These are phyloP conservation scores for Termitomyces sp. DNA, from an alignment of 1,284 basidiomycete species.

Conservation along the genomic window DNA sequence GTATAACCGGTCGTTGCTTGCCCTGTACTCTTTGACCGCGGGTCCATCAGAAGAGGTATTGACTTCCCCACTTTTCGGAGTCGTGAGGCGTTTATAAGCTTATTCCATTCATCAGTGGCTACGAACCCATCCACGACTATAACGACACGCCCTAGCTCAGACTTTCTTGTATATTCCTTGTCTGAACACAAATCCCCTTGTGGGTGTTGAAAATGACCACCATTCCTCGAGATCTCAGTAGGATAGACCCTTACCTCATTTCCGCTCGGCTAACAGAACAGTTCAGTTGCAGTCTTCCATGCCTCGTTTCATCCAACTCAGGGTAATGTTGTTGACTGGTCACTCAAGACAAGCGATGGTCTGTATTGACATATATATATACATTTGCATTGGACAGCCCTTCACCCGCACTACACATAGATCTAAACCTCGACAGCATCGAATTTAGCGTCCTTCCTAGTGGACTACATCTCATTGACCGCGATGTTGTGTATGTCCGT, in stretches of 20 bases:
- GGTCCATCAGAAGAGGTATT: background rate
- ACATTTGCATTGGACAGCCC: background rate
- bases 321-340: slow-evolving; percentile 75
- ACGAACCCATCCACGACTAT: background rate
- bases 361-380: slow-evolving; percentile 11
- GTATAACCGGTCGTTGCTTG: background rate
- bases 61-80: background rate
- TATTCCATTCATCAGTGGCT: background rate
- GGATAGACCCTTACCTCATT: background rate
- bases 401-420: slow-evolving; percentile 28
- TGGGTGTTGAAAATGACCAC: background rate
- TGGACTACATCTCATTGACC: slow-evolving; percentile 73
- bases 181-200: background rate
- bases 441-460: slow-evolving; percentile 78
- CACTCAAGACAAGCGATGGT: slow-evolving; percentile 62
- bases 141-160: background rate
- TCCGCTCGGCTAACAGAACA: background rate
- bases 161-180: background rate
- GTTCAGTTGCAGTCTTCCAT: slow-evolving; percentile 73
- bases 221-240: slow-evolving; percentile 47
- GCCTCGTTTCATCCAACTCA: slow-evolving; percentile 77
- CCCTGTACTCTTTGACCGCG: background rate
- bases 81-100: background rate
- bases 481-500: slow-evolving; percentile 62
- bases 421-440: slow-evolving; percentile 59